Percentiles rank a stretch among this genome's conserved stretches.
phyloP scores from a whole-genome alignment of 176 grass and related monocot species.

The Olyra latifolia region DNA sequence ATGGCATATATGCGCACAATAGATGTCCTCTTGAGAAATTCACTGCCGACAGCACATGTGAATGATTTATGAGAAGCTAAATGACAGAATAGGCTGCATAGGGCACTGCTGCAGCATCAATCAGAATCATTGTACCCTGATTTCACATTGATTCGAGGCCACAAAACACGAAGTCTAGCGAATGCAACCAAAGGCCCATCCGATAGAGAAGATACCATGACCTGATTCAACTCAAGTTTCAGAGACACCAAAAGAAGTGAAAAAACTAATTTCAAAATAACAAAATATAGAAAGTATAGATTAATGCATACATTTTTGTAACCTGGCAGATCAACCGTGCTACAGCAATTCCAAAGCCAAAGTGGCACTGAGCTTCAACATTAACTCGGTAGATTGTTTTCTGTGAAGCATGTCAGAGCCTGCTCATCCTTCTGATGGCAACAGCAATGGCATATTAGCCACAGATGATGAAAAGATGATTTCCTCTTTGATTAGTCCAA shows the following conservation, averaged over 20 bases:
- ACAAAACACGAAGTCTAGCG: neutral
- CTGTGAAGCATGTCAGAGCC: neutral
- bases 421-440: neutral
- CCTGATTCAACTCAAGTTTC: conserved; percentile 14
- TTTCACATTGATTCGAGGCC: neutral
- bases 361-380: neutral
- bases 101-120: neutral
- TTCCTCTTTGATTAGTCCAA: conserved; percentile 9
- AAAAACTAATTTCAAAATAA: conserved; percentile 12
- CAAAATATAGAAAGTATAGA: neutral
- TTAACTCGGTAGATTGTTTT: neutral
- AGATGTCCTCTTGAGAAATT: neutral
- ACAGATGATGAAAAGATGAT: neutral
- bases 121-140: neutral
- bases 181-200: neutral
- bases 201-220: neutral
- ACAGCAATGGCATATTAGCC: neutral
- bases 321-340: neutral
- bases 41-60: neutral
- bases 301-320: neutral
- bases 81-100: neutral
- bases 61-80: neutral
- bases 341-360: neutral
- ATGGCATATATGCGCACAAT: neutral
- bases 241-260: neutral